Percentiles rank a stretch among this genome's conserved stretches.
phyloP scores from a whole-genome alignment of 805 yeast species.

The Yarrowia sp. region DNA sequence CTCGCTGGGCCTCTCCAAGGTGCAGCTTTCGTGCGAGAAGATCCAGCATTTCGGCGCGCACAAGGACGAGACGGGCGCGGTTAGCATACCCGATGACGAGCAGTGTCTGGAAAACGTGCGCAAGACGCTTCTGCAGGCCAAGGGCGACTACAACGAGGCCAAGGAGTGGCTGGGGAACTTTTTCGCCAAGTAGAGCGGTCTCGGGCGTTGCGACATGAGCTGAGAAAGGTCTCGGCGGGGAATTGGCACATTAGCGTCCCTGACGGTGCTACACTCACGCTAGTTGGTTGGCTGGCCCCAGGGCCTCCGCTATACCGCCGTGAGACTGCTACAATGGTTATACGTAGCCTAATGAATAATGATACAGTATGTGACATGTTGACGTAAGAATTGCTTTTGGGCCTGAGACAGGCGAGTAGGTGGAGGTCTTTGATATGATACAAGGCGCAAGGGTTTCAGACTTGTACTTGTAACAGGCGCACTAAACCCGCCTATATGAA shows the following conservation, averaged over 20 bases:
- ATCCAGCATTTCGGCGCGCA: slow-evolving; percentile 84
- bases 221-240: no score
- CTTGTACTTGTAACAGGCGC: no score
- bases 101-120: slow-evolving; percentile 39
- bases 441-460: no score
- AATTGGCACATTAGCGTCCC: no score
- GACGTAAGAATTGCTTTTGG: no score
- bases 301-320: no score
- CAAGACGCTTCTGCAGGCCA: slow-evolving; percentile 35
- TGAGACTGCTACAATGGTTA: background rate
- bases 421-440: no score
- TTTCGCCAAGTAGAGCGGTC: slow-evolving; percentile 31
- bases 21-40: slow-evolving; percentile 85
- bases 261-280: no score
- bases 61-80: slow-evolving; percentile 40
- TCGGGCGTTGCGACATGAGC: no score
- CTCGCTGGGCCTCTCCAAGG: slow-evolving; percentile 78
- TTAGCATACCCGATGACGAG: slow-evolving; percentile 35
- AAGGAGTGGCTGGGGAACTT: slow-evolving; percentile 35
- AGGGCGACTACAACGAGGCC: slow-evolving; percentile 40
- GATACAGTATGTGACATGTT: background rate
- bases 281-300: no score
- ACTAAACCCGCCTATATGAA: no score
- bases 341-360: slow-evolving; percentile 14
- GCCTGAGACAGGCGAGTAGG: no score